phyloP scores from a whole-genome alignment of 176 grass and related monocot genomes.

The Panicum miliaceum region DNA sequence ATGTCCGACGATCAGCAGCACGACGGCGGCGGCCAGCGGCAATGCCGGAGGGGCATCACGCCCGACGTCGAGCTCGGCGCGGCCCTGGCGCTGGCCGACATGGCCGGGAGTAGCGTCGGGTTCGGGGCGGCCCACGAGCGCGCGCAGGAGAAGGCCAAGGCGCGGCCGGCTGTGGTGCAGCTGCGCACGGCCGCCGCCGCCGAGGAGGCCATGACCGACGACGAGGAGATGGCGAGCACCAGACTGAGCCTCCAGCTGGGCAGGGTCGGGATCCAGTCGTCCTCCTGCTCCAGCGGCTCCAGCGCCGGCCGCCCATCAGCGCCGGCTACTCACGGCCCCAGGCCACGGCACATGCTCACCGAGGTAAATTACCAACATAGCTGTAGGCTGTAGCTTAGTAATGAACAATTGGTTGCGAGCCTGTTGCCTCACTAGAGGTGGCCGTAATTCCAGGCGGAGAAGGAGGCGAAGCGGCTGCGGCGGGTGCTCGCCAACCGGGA shows the following conservation, averaged over 20 bases:
- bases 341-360: conserved; percentile 57
- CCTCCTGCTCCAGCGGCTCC: conserved; percentile 44
- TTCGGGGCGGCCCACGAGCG: no score
- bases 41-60: conserved; percentile 46
- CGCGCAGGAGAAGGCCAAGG: no score
- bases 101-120: conserved; percentile 26
- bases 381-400: no score
- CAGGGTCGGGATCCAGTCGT: conserved; percentile 37
- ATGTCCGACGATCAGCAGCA: conserved; percentile 40
- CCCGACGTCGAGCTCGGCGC: conserved; percentile 78
- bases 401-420: no score
- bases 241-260: conserved; percentile 47
- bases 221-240: conserved; percentile 35
- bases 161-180: not conserved
- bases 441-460: conserved; percentile 52
- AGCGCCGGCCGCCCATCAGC: not conserved
- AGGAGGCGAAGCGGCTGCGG: conserved; percentile 68
- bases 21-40: not conserved
- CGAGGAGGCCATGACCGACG: not conserved
- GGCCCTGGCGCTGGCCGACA: conserved; percentile 60
- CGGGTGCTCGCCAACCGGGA: conserved; percentile 83
- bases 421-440: not conserved
- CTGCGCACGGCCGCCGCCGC: not conserved
- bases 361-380: conserved; percentile 49
- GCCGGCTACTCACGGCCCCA: not conserved